A percentile compares a stretch with the other conserved stretches of the same genome.
phyloP scores from a whole-genome alignment of 768 basidiomycete species.

The Kwoniella heveanensis region DNA sequence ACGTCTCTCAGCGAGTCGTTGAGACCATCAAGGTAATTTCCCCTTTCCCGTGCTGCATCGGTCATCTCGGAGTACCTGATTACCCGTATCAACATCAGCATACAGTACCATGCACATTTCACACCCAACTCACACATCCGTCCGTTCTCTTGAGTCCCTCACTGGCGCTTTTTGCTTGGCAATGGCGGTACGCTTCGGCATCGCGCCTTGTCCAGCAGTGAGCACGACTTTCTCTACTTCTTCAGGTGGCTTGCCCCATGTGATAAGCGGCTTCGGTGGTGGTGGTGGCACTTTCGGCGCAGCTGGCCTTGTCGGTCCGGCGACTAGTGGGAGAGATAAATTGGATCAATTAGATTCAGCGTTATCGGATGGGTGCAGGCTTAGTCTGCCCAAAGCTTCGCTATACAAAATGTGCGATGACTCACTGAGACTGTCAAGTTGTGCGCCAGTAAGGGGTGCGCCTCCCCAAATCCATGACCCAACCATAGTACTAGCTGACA shows the following conservation, averaged over 20 bases:
- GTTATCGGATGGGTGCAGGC: not conserved
- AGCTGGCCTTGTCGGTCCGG: conserved; percentile 54
- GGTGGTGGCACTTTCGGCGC: conserved; percentile 37
- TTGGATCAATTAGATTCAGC: too few relatives aligned
- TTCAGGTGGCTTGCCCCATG: conserved; percentile 51
- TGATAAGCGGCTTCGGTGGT: conserved; percentile 49
- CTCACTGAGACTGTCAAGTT: conserved; percentile 53
- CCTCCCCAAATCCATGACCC: conserved; percentile 57
- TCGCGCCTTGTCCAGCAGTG: conserved; percentile 20
- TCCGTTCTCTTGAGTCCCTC: conserved; percentile 41
- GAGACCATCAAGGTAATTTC: conserved; percentile 49
- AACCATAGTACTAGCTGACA: conserved; percentile 40
- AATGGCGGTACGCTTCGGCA: conserved; percentile 43
- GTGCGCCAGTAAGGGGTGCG: conserved; percentile 55
- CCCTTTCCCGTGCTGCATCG: conserved; percentile 44
- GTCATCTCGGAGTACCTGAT: conserved; percentile 52
- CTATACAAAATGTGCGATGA: not conserved
- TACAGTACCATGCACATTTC: not conserved
- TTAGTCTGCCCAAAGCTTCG: not conserved
- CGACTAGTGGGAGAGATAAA: conserved; percentile 34
- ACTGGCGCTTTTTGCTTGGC: conserved; percentile 31
- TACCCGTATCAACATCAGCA: not conserved
- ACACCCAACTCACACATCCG: conserved; percentile 54
- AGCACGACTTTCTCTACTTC: conserved; percentile 29
- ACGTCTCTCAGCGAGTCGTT: conserved; percentile 46